These are phyloP conservation scores for Zygosaccharomyces sapae DNA, from an alignment of 1,139 yeast species.

Conservation along the genomic window DNA sequence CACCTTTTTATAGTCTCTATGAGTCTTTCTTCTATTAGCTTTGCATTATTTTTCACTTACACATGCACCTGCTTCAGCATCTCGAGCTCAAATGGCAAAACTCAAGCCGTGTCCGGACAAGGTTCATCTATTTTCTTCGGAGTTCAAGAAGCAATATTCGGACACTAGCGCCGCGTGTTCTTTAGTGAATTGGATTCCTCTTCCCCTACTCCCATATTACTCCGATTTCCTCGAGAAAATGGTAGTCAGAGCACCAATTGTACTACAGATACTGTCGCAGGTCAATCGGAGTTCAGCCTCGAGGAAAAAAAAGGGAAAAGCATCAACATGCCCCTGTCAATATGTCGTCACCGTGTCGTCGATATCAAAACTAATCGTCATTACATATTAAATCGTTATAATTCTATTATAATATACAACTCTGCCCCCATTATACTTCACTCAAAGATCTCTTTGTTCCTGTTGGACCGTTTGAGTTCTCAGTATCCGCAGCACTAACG, in stretches of 20 bases:
- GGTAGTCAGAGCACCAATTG: background rate
- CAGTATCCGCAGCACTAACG: conserved; percentile 8
- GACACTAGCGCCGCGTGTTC: background rate
- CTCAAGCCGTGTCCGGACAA: background rate
- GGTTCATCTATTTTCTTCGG: background rate
- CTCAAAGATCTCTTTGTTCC: conserved; percentile 1
- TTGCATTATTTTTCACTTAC: background rate
- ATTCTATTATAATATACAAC: background rate
- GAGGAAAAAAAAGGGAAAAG: background rate
- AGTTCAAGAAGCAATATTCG: background rate
- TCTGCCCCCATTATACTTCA: background rate
- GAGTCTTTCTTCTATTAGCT: no score
- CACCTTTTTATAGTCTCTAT: no score
- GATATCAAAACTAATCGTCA: background rate
- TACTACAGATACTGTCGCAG: no score
- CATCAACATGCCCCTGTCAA: background rate
- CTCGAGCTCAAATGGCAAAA: background rate
- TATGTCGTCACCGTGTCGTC: background rate
- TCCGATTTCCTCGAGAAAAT: background rate
- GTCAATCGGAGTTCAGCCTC: background rate
- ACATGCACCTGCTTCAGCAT: background rate
- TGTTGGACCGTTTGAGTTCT: background rate
- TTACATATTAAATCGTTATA: background rate
- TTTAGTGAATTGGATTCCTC: no score
- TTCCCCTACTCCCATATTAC: background rate